These are phyloP conservation scores for Cicer pinnatifidum DNA, from an alignment of 306 rosid genomes.

Conservation along the genomic window DNA sequence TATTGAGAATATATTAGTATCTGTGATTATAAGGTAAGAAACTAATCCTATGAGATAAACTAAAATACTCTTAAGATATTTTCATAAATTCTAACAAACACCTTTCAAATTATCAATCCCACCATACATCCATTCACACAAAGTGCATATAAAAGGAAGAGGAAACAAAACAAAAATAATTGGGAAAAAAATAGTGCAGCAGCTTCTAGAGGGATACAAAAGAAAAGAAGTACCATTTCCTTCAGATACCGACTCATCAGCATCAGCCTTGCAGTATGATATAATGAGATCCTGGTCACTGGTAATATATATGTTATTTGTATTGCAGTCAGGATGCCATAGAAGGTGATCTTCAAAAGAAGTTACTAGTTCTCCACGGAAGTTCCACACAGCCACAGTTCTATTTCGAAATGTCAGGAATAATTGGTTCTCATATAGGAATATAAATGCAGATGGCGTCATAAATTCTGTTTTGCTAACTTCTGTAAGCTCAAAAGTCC, in stretches of 20 bases:
- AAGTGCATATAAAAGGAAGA: not conserved
- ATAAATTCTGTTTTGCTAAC: constrained; percentile 82
- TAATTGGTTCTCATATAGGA: constrained; percentile 87
- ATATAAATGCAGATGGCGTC: constrained; percentile 97
- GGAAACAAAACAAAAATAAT: not conserved
- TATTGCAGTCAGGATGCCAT: constrained; percentile 99
- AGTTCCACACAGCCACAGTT: constrained; percentile 97
- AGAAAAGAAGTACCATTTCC: constrained; percentile 67
- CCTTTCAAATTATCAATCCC: constrained; percentile 10
- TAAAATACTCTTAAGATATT: not conserved
- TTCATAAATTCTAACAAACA: not conserved
- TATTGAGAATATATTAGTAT: not conserved
- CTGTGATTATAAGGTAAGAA: not conserved
- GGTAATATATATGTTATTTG: constrained; percentile 90
- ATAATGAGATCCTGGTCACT: constrained; percentile 97
- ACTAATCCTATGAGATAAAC: not conserved
- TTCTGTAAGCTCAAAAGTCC: constrained; percentile 85
- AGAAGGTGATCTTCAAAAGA: constrained; percentile 95
- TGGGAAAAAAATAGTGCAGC: not conserved
- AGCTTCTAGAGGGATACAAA: not conserved
- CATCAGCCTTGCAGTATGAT: constrained; percentile 98
- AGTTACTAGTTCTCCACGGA: constrained; percentile 94
- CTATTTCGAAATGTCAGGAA: constrained; percentile 87
- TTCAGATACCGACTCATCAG: constrained; percentile 81
- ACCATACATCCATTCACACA: not conserved